phyloP scores from a whole-genome alignment of 1,139 yeast species.

The Saccharomycopsis phalli region DNA sequence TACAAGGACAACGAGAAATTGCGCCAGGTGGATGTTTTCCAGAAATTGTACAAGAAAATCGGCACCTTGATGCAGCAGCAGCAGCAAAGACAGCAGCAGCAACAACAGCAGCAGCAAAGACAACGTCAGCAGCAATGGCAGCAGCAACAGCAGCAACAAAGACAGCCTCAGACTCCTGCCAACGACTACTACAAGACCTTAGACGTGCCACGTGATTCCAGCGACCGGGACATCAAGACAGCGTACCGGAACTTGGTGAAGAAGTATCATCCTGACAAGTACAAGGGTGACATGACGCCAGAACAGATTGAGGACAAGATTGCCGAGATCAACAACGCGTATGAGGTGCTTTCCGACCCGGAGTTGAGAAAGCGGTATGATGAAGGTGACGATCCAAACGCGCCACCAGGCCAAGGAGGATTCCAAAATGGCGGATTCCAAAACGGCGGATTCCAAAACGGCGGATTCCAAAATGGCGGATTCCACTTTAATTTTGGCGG shows the following conservation, averaged over 20 bases:
- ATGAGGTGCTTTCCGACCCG: slow-evolving; percentile 68
- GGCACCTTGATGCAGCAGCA: slow-evolving; percentile 36
- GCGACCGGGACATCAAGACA: slow-evolving; percentile 63
- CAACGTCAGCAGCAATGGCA: slow-evolving; percentile 42
- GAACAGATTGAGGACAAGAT: slow-evolving; percentile 73
- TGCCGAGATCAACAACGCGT: slow-evolving; percentile 91
- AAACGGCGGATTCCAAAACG: slow-evolving; percentile 12
- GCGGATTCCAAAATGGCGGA: slow-evolving; percentile 8
- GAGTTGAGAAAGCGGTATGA: slow-evolving; percentile 62
- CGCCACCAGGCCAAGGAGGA: slow-evolving; percentile 14
- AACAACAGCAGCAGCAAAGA: slow-evolving; percentile 43
- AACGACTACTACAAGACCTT: slow-evolving; percentile 78
- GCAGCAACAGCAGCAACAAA: slow-evolving; percentile 39
- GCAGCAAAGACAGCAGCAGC: slow-evolving; percentile 39
- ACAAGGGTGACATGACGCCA: slow-evolving; percentile 56
- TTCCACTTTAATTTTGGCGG: slow-evolving; percentile 21
- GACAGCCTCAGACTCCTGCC: slow-evolving; percentile 39
- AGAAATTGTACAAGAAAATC: slow-evolving; percentile 16
- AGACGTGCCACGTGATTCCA: slow-evolving; percentile 61
- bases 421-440: slow-evolving; percentile 13
- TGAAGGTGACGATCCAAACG: slow-evolving; percentile 47
- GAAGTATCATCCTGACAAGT: slow-evolving; percentile 87
- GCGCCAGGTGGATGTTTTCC: slow-evolving; percentile 17
- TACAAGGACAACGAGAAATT: slow-evolving; percentile 22
- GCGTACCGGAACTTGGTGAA: slow-evolving; percentile 75